A percentile compares a stretch with the other conserved stretches of the same genome.
These are phyloP conservation scores for Phoenix dactylifera DNA, from an alignment of 176 grass and related monocot genomes.

Conservation along the genomic window DNA sequence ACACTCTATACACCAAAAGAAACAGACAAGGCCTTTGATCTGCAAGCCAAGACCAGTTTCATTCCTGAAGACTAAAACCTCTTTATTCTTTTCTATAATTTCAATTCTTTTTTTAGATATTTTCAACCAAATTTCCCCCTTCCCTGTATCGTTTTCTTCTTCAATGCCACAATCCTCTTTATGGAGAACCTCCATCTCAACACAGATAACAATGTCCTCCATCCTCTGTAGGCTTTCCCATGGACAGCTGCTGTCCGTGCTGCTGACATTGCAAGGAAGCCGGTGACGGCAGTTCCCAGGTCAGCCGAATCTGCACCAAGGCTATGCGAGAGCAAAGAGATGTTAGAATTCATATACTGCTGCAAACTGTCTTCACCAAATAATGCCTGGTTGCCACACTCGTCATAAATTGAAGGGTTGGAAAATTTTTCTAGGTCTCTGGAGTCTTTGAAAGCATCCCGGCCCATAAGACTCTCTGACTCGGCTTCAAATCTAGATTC, in stretches of 20 bases:
- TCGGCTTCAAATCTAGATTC: slow-evolving; percentile 28
- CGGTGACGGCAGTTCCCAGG: slow-evolving; percentile 47
- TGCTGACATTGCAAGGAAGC: slow-evolving; percentile 28
- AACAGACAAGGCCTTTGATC: too few relatives aligned
- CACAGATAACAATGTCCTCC: slow-evolving; percentile 68
- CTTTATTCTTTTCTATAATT: too few relatives aligned
- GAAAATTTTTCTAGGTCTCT: slow-evolving; percentile 34
- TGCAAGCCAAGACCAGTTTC: too few relatives aligned
- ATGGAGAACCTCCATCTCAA: slow-evolving; percentile 68
- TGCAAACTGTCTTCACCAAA: slow-evolving; percentile 25
- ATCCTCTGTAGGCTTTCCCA: slow-evolving; percentile 50
- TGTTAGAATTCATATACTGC: slow-evolving; percentile 30
- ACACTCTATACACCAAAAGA: too few relatives aligned
- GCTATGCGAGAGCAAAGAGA: slow-evolving; percentile 27
- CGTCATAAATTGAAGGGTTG: slow-evolving; percentile 45
- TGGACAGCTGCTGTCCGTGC: slow-evolving; percentile 32
- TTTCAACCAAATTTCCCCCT: slow-evolving; percentile 29
- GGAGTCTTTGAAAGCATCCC: slow-evolving; percentile 14
- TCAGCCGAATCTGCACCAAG: slow-evolving; percentile 25
- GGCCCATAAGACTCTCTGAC: slow-evolving; percentile 9
- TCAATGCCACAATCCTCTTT: slow-evolving; percentile 55
- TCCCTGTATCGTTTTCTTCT: slow-evolving; percentile 28
- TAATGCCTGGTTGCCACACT: slow-evolving; percentile 29
- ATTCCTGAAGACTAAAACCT: too few relatives aligned
- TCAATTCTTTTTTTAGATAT: too few relatives aligned